Conservation (phyloP, 768 basidiomycete species). For the Daedaleopsis sinensis region DNA sequence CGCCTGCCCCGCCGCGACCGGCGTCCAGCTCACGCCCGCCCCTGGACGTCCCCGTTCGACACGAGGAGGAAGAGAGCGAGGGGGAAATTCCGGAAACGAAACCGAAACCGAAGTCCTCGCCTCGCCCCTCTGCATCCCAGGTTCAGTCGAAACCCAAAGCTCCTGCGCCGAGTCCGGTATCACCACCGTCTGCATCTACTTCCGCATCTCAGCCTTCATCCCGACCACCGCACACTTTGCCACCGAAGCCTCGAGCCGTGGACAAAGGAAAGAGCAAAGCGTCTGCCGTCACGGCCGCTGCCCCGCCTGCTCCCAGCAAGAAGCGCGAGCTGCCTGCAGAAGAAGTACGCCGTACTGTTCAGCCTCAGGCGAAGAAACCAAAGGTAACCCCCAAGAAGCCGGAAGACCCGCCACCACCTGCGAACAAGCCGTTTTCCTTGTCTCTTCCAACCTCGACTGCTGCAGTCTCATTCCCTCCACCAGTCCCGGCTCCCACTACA, state of each 20-base stretch:
- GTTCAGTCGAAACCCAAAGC: conserved; percentile 8
- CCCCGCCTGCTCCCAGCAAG: neutral
- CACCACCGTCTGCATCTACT: neutral
- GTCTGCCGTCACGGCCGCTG: neutral
- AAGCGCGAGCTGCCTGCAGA: conserved; percentile 7
- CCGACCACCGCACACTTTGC: neutral
- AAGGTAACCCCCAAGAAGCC: conserved; percentile 17
- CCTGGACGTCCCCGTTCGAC: conserved; percentile 1
- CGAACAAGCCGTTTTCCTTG: conserved; percentile 21
- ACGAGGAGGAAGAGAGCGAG: conserved; percentile 31
- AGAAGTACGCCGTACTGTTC: conserved; percentile 11
- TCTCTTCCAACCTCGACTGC: conserved; percentile 10
- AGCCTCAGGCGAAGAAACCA: conserved; percentile 17
- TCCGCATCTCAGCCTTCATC: neutral
- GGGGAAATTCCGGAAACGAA: conserved; percentile 26
- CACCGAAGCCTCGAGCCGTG: neutral
- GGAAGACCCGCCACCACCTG: conserved; percentile 9
- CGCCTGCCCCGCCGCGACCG: conserved; percentile 19
- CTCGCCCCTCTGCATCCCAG: neutral
- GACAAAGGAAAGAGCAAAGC: conserved; percentile 4
- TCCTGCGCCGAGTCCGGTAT: neutral
- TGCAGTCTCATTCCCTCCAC: conserved; percentile 20
- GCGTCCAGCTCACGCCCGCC: neutral
- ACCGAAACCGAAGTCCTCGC: conserved; percentile 10
- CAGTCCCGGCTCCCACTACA: neutral